These are phyloP conservation scores for Candida loeiensis DNA, from an alignment of 805 yeast genomes.

Conservation along the genomic window DNA sequence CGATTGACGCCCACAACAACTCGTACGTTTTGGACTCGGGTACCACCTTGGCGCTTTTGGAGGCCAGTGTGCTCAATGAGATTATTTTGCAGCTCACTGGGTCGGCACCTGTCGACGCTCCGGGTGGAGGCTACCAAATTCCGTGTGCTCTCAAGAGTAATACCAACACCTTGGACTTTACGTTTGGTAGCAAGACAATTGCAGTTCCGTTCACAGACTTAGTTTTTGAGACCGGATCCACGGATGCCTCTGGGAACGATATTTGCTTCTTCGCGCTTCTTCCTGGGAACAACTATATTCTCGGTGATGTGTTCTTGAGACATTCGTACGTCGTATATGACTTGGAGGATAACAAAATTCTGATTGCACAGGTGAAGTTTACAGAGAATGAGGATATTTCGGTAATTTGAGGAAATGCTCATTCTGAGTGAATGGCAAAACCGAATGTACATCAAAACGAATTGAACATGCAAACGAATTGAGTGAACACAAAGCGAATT, in stretches of 20 bases:
- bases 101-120: slow-evolving; percentile 2
- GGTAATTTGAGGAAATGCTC: too few species aligned
- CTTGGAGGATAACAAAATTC: slow-evolving; percentile 41
- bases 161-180: slow-evolving; percentile 11
- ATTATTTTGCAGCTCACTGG: slow-evolving; percentile 7
- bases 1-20: slow-evolving; percentile 12
- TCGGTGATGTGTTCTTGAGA: slow-evolving; percentile 55
- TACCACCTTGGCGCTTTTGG: slow-evolving; percentile 48
- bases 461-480: too few species aligned
- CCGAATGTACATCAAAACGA: too few species aligned
- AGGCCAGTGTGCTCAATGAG: slow-evolving; percentile 17
- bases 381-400: slow-evolving; percentile 15
- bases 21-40: slow-evolving; percentile 57
- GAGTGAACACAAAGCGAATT: too few species aligned
- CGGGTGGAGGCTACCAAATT: slow-evolving; percentile 12
- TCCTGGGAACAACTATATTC: slow-evolving; percentile 11
- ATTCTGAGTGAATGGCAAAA: too few species aligned
- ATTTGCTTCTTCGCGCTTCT: background rate
- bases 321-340: slow-evolving; percentile 55
- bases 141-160: slow-evolving; percentile 13
- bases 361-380: slow-evolving; percentile 45
- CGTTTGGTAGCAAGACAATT: slow-evolving; percentile 5
- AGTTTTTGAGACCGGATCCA: slow-evolving; percentile 12
- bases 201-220: slow-evolving; percentile 15
- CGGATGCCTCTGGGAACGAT: background rate